A percentile compares a stretch with the other conserved stretches of the same genome.
Conservation (phyloP, 73 alveolate species). For the Loxodes magnus region DNA sequence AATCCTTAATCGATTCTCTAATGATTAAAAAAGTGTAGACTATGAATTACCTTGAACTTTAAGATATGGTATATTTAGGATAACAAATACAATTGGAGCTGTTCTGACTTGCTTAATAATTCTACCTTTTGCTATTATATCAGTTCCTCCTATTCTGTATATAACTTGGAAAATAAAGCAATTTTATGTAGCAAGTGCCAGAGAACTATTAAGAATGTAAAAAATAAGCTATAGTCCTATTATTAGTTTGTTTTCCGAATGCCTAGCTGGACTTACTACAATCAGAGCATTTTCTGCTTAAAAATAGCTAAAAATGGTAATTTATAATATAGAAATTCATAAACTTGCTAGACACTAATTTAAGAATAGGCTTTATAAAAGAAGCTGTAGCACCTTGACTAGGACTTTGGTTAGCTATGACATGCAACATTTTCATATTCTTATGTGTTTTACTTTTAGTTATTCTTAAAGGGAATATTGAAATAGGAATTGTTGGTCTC, state of each 20-base stretch:
- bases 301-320: too few relatives aligned
- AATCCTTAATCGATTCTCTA: constrained; percentile 69
- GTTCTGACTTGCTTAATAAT: too few relatives aligned
- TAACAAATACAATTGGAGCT: too few relatives aligned
- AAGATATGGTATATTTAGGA: too few relatives aligned
- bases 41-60: background rate
- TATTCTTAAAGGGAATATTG: background rate
- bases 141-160: constrained; percentile 1
- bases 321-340: too few relatives aligned
- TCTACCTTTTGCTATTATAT: too few relatives aligned
- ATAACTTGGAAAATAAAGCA: background rate
- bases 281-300: constrained; percentile 78
- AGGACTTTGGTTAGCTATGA: too few relatives aligned
- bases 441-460: background rate
- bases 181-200: constrained; percentile 33
- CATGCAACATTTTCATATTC: too few relatives aligned
- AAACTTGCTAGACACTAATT: too few relatives aligned
- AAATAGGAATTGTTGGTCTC: constrained; percentile 7
- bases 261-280: constrained; percentile 68
- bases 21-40: constrained; percentile 44
- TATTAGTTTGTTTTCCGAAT: constrained; percentile 69
- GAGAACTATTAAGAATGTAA: constrained; percentile 80
- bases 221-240: constrained; percentile 76
- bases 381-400: too few relatives aligned
- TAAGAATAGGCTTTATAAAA: too few relatives aligned